Evolutionary conservation across 805 yeast species (phyloP).

Genomic region (Yamadazyma endophytica): DNA sequence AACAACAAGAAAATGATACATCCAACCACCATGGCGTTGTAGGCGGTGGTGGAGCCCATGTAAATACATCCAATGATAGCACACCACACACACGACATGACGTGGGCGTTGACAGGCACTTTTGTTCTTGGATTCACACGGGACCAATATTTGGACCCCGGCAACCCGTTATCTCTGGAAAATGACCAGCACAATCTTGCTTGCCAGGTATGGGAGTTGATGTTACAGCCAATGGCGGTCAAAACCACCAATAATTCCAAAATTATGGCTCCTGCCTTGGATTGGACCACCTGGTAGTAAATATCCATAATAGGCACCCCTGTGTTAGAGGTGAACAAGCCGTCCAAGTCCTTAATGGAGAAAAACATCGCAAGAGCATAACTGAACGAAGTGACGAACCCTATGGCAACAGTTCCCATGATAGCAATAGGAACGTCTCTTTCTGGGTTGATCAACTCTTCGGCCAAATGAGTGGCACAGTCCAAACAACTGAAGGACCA

Average conservation of each 20-base stretch:
- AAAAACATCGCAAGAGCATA: constrained; percentile 58
- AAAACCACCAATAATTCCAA: constrained; percentile 46
- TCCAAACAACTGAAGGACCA: constrained; percentile 70
- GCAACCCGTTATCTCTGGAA: constrained; percentile 61
- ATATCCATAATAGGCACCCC: constrained; percentile 65
- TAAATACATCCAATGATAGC: constrained; percentile 58
- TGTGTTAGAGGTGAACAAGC: constrained; percentile 44
- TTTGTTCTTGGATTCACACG: constrained; percentile 43
- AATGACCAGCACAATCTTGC: constrained; percentile 67
- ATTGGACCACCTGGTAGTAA: constrained; percentile 52
- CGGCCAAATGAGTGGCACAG: constrained; percentile 70
- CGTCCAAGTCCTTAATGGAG: constrained; percentile 50
- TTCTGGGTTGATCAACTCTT: constrained; percentile 57
- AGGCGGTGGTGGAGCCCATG: constrained; percentile 64
- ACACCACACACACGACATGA: constrained; percentile 49
- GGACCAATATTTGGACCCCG: constrained; percentile 50
- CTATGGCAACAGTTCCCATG: constrained; percentile 60
- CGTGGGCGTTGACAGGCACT: constrained; percentile 58
- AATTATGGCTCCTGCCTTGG: constrained; percentile 51
- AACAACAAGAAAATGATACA: constrained; percentile 56
- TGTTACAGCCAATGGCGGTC: constrained; percentile 56
- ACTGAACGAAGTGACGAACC: constrained; percentile 54
- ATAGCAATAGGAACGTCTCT: constrained; percentile 59
- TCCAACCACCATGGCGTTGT: constrained; percentile 59
- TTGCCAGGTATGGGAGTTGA: constrained; percentile 65